Conservation (phyloP, 164 flowering plant genomes). For the Stephania yunnanensis region DNA sequence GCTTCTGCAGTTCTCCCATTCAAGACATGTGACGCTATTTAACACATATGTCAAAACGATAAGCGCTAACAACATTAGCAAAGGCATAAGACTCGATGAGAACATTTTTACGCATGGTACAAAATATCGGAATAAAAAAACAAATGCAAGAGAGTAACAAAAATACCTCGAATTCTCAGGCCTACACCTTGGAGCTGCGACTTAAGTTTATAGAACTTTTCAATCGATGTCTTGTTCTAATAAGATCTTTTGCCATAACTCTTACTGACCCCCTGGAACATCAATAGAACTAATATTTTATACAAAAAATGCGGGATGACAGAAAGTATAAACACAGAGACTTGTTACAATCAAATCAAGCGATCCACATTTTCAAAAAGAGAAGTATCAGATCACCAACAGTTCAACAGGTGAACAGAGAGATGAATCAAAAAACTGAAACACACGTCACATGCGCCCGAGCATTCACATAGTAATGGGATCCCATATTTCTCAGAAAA, state of each 20-base stretch:
- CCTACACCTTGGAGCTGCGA: too few relatives aligned
- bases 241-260: constrained; percentile 98
- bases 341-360: not conserved
- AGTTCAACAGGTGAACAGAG: not conserved
- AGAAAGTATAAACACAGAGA: not conserved
- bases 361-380: not conserved
- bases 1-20: not conserved
- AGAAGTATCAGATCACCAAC: not conserved
- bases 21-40: not conserved
- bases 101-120: not conserved
- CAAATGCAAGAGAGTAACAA: not conserved
- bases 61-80: not conserved
- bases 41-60: not conserved
- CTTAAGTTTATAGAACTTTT: too few relatives aligned
- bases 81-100: not conserved
- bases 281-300: not conserved
- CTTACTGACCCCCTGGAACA: constrained; percentile 85
- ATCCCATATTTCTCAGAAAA: not conserved
- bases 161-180: constrained; percentile 78
- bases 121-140: not conserved
- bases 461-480: not conserved
- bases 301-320: not conserved
- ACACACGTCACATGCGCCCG: not conserved
- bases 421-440: not conserved
- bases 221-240: too few relatives aligned